Conservation (phyloP, 192 early-diverging fungal genomes). For the Phycomyces blakesleeanus region DNA sequence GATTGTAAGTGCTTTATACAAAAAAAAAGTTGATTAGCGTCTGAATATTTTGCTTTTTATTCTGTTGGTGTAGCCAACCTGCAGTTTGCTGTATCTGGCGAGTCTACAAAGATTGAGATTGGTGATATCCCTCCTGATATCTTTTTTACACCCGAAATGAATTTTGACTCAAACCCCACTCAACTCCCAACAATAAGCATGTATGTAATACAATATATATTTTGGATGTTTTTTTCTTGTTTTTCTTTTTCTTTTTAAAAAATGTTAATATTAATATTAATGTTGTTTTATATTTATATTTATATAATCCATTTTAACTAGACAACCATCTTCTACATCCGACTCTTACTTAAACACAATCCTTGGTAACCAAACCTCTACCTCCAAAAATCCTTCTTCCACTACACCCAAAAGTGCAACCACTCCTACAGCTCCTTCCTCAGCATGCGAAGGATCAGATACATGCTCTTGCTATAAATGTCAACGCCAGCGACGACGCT, state of each 20-base stretch:
- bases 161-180: not conserved
- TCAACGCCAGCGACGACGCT: conserved; percentile 33
- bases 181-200: conserved; percentile 4
- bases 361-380: not conserved
- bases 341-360: conserved; percentile 3
- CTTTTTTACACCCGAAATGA: conserved; percentile 17
- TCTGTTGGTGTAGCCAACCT: conserved; percentile 33
- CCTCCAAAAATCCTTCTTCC: not conserved
- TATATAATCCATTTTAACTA: not conserved
- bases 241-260: not conserved
- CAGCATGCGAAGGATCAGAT: conserved; percentile 14
- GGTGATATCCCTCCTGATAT: conserved; percentile 19
- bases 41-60: not conserved
- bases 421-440: conserved; percentile 1
- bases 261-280: too few relatives aligned
- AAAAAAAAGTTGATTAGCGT: not conserved
- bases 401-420: conserved; percentile 7
- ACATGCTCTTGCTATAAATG: conserved; percentile 33
- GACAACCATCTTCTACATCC: conserved; percentile 10
- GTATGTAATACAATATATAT: not conserved
- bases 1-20: conserved; percentile 18
- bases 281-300: too few relatives aligned
- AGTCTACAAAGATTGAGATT: conserved; percentile 30
- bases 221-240: not conserved
- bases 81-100: conserved; percentile 16